Evolutionary conservation across 371 early-diverging fungal species (phyloP), one percentile per base, ranked within the genome.

Genomic region (Rhizopus sp.): DNA sequence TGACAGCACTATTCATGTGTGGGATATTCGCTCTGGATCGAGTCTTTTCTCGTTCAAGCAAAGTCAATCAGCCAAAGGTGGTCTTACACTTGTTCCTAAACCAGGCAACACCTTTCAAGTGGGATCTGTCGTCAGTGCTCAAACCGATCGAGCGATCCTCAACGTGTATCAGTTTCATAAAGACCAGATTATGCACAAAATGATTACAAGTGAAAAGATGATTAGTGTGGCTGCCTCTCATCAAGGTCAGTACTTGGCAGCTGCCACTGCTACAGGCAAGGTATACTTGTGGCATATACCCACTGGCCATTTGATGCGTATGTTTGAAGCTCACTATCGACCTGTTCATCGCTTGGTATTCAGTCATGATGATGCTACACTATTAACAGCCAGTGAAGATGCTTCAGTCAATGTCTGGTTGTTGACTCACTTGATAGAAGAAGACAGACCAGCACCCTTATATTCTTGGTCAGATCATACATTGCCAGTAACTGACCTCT

Each of bases 241-340:
- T 58, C 73, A 80, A 41, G 94, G 93, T 0, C 63, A 67, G 10
- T 92, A 86, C 57, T 75, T 90, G 51, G 91, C 86, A 17, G 93
- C 87, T 6, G 96, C 94, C 23, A 90, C 92, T 0, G 72, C 75
- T 12, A 78, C 77, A 8, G 96, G 97, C 5, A 83, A 88, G 17
- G 78, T 96, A 7, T 90, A 92, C 60, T 55, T 94, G 7, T 96
- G 97, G 97, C 89, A 91, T 72, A 75, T 90, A 15, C 74, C 84
- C 3, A 89, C 94, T 13, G 97, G 97, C 8, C 77, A 78, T 44
- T 76, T 95, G 50, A 68, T 92, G 39, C 78, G 88, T 16, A 82
- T 87, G 7, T 92, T 90, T 69, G 97, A 97, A 64, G 96, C 91
- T 7, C 97, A 97, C 70, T 97, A 92, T 64, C 91, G 91, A 55